Conservation (phyloP, 164 flowering plant genomes). For the Magnolia changhungtana region DNA sequence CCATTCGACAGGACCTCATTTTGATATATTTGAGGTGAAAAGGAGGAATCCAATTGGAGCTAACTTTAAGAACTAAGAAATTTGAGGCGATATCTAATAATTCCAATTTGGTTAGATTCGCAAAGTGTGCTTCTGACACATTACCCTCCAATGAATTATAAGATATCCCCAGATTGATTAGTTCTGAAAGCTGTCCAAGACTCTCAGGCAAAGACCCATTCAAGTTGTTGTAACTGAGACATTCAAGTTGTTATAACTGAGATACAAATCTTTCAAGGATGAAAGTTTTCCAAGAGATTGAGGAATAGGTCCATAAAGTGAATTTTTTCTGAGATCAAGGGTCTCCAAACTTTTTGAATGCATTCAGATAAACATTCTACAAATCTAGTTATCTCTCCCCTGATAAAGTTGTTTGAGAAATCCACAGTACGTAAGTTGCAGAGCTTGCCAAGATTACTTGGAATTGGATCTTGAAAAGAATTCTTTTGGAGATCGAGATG, state of each 20-base stretch:
- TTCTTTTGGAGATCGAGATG: background rate
- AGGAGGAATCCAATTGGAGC: conserved; percentile 4
- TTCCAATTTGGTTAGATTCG: background rate
- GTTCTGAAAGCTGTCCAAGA: background rate
- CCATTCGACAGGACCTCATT: background rate
- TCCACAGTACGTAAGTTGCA: background rate
- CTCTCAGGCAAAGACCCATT: background rate
- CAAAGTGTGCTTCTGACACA: background rate
- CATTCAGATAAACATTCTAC: background rate
- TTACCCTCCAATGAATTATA: background rate
- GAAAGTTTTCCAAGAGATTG: background rate
- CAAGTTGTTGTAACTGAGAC: background rate
- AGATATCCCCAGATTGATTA: background rate
- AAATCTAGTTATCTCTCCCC: background rate
- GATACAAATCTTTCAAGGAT: background rate
- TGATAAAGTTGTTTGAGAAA: background rate
- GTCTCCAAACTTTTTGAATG: background rate
- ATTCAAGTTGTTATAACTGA: background rate
- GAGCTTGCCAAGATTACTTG: background rate
- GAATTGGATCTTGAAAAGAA: background rate
- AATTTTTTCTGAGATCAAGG: background rate
- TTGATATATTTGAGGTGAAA: background rate
- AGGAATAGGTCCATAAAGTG: background rate
- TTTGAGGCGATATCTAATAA: background rate
- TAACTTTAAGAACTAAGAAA: background rate